A percentile compares a stretch with the other conserved stretches of the same genome.
phyloP scores from a whole-genome alignment of 768 basidiomycete species.

The Pleurotus cornucopiae region DNA sequence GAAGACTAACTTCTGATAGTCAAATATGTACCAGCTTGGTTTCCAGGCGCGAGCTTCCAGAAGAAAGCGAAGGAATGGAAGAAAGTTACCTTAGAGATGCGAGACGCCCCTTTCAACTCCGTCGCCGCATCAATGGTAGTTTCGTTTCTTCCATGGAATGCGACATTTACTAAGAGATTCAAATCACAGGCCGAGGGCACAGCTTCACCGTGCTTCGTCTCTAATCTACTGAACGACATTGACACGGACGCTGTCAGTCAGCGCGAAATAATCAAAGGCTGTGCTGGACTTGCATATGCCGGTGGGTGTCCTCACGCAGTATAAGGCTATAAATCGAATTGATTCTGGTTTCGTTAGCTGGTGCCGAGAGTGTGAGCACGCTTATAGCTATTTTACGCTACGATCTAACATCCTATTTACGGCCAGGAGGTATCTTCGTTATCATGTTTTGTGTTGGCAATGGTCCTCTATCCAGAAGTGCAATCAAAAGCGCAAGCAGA shows the following conservation, averaged over 20 bases:
- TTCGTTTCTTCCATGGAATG: neutral
- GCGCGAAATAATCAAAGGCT: conserved; percentile 8
- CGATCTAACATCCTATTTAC: neutral
- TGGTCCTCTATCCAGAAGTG: conserved; percentile 21
- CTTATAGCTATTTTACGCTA: neutral
- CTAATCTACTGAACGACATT: conserved; percentile 10
- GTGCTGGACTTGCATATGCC: conserved; percentile 7
- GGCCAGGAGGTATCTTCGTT: conserved; percentile 19
- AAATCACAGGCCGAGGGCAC: conserved; percentile 7
- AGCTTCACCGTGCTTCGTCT: conserved; percentile 13
- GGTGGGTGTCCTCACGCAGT: neutral
- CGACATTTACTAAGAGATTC: neutral
- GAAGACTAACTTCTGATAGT: neutral
- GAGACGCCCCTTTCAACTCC: conserved; percentile 19
- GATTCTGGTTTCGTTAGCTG: conserved; percentile 7
- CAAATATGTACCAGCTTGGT: conserved; percentile 27
- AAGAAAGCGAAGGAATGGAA: conserved; percentile 26
- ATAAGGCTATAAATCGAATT: neutral
- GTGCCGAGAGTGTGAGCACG: conserved; percentile 13
- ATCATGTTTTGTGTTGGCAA: conserved; percentile 19
- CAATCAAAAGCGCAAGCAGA: conserved; percentile 27
- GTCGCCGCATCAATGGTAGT: conserved; percentile 22
- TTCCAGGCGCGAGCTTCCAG: conserved; percentile 41
- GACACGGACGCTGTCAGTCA: neutral
- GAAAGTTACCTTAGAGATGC: conserved; percentile 12